phyloP scores from a whole-genome alignment of 2,329 filamentous ascomycete species.

The Sporothrix pallida region DNA sequence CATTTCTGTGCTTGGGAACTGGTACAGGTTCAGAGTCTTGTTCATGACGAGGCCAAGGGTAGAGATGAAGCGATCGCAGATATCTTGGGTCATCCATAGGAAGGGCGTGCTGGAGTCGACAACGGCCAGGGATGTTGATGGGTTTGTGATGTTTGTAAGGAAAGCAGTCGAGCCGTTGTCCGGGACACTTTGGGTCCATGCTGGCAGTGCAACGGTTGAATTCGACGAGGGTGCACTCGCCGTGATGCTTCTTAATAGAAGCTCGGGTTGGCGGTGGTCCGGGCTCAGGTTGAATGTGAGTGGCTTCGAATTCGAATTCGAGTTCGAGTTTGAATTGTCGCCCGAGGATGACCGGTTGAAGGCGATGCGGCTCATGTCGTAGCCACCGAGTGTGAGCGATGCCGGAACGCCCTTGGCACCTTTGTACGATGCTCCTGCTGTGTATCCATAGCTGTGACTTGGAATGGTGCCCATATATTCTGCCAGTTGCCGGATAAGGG shows the following conservation, averaged over 20 bases:
- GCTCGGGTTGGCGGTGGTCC: slow-evolving; percentile 60
- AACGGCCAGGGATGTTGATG: slow-evolving; percentile 53
- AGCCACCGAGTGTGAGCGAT: slow-evolving; percentile 72
- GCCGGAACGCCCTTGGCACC: slow-evolving; percentile 52
- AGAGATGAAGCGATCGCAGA: slow-evolving; percentile 69
- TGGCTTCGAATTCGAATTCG: background rate
- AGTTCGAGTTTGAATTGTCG: background rate
- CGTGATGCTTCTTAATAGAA: slow-evolving; percentile 64
- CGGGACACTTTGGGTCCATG: slow-evolving; percentile 6
- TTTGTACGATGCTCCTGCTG: slow-evolving; percentile 72
- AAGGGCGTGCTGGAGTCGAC: slow-evolving; percentile 70
- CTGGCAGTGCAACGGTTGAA: background rate
- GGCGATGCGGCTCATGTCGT: slow-evolving; percentile 67
- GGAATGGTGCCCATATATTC: slow-evolving; percentile 66
- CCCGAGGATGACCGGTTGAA: slow-evolving; percentile 44
- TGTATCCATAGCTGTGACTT: slow-evolving; percentile 77
- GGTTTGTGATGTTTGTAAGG: background rate
- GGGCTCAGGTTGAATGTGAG: slow-evolving; percentile 60
- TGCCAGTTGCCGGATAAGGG: slow-evolving; percentile 63
- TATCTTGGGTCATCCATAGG: slow-evolving; percentile 64
- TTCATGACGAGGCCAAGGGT: slow-evolving; percentile 71
- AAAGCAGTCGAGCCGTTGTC: background rate
- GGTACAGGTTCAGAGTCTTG: slow-evolving; percentile 66
- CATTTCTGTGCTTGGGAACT: slow-evolving; percentile 63
- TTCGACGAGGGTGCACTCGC: slow-evolving; percentile 44